Evolutionary conservation across 139 green algal genomes (phyloP).

Genomic region (Haematococcus lacustris): DNA sequence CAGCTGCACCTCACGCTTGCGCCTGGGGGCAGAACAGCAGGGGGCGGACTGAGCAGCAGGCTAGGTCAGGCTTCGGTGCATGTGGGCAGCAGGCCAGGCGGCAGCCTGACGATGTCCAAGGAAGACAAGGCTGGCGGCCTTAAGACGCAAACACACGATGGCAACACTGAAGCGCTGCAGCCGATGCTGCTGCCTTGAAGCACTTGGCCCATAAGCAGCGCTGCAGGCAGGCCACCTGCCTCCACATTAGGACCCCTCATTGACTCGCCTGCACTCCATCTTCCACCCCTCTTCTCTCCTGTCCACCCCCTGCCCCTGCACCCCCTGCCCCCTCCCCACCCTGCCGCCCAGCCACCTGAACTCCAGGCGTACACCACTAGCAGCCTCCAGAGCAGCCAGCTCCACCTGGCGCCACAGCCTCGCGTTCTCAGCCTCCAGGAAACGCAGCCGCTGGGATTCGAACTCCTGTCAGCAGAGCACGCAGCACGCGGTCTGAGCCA

Average conservation of each 20-base stretch:
- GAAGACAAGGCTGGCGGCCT: too few relatives aligned
- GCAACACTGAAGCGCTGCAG: too few relatives aligned
- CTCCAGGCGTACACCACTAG: conserved; percentile 51
- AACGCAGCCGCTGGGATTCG: conserved; percentile 29
- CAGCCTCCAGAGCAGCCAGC: conserved; percentile 30
- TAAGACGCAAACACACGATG: too few relatives aligned
- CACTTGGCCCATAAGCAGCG: too few relatives aligned
- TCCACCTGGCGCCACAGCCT: conserved; percentile 40
- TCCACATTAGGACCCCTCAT: too few relatives aligned
- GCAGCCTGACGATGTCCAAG: too few relatives aligned
- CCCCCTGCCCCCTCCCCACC: conserved; percentile 27
- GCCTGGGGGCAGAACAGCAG: conserved; percentile 19
- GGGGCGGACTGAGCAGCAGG: conserved; percentile 32
- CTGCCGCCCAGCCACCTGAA: conserved; percentile 31
- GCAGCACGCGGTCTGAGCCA: background rate
- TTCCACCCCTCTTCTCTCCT: too few relatives aligned
- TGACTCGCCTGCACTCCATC: too few relatives aligned
- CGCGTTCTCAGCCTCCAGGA: conserved; percentile 54
- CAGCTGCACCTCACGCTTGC: conserved; percentile 16
- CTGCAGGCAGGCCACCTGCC: too few relatives aligned
- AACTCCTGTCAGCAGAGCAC: conserved; percentile 12
- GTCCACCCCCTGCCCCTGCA: conserved; percentile 16
- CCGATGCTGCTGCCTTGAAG: conserved; percentile 33
- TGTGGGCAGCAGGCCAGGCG: too few relatives aligned
- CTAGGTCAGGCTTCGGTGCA: too few relatives aligned